Evolutionary conservation across 2,329 filamentous ascomycete genomes (phyloP).

Genomic region (Hypocreales sp.): DNA sequence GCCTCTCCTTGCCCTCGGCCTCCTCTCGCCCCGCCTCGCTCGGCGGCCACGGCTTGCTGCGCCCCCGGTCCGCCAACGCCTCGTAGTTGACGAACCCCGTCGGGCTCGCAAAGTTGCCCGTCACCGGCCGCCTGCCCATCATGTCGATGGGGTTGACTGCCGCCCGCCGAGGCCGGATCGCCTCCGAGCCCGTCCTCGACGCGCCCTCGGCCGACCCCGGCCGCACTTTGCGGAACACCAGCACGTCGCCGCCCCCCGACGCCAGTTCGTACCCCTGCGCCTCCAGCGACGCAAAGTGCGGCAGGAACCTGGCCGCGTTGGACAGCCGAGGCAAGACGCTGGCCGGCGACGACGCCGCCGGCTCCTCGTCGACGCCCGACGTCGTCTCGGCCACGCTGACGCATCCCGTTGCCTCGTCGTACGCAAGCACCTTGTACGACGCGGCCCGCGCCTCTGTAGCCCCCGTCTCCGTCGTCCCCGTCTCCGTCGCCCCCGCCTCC

Average conservation of each 20-base stretch:
- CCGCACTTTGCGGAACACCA: slow-evolving; percentile 49
- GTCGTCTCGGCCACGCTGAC: slow-evolving; percentile 45
- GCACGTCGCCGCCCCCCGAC: slow-evolving; percentile 44
- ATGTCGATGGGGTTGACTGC: slow-evolving; percentile 44
- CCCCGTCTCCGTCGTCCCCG: too few species aligned
- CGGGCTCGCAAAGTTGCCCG: slow-evolving; percentile 46
- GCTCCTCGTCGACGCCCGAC: slow-evolving; percentile 31
- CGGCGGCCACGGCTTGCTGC: slow-evolving; percentile 16
- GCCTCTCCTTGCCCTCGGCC: slow-evolving; percentile 4
- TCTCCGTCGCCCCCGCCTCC: not conserved
- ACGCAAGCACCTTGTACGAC: slow-evolving; percentile 50
- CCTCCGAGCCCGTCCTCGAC: slow-evolving; percentile 5
- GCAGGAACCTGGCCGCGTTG: slow-evolving; percentile 48
- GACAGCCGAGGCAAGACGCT: slow-evolving; percentile 45
- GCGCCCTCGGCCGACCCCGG: slow-evolving; percentile 1
- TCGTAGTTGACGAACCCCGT: slow-evolving; percentile 53
- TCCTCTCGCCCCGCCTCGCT: slow-evolving; percentile 24
- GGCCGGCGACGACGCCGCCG: slow-evolving; percentile 37
- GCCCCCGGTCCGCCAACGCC: slow-evolving; percentile 11
- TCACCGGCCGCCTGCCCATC: slow-evolving; percentile 29
- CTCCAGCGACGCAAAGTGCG: slow-evolving; percentile 43
- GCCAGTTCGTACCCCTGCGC: slow-evolving; percentile 51
- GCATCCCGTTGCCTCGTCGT: slow-evolving; percentile 40
- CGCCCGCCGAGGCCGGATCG: not conserved
- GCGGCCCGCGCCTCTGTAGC: too few species aligned